Base-by-base conservation (phyloP, 805 yeast genomes). In the Novakomyces olei region DNA sequence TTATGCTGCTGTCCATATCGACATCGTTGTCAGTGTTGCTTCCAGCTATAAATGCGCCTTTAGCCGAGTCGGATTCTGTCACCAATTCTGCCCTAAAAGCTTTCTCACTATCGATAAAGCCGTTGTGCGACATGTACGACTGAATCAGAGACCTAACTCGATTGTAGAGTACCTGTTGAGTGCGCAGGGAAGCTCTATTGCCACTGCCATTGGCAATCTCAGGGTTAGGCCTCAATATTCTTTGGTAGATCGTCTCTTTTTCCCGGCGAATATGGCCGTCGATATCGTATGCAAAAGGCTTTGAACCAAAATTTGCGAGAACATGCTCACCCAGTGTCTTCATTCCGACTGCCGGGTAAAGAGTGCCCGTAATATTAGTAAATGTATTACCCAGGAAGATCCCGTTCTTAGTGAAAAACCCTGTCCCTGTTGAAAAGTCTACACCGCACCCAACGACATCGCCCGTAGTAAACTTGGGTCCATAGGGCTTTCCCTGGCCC, bases 361-460 rank as follows among this genome's bases (percentile, higher is more conserved):
- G 39, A 4, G 53, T 46, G 19, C 51, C 50, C 16, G 57, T 49
- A 10, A 65, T 43, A 37, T 65, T 61, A 4, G 51, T 50, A 39
- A 69, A 69, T 2, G 72, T 72, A 25, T 58, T 54, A 1, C 73
- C 75, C 28, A 69, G 46, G 26, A 50, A 54, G 3, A 76, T 60
- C 2, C 94, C 95, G 51, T 83, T 81, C 47, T 76, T 72, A 0
- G 94, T 81, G 40, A 68, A 67, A 43, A 81, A 83, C 2, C 79
- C 61, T 0, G 69, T 53, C 27, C 67, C 62, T 26, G 65, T 66
- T 10, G 63, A 56, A 42, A 67, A 74, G 53, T 81, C 74, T 16
- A 80, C 61, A 4, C 94, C 94, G 50, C 83, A 74, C 0, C 95
- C 95, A 39, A 83, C 61, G 2, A 65, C 57, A 49, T 80, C 93